Conservation (phyloP, 225 moss, liverwort and hornwort species). For the Bryum argenteum region DNA sequence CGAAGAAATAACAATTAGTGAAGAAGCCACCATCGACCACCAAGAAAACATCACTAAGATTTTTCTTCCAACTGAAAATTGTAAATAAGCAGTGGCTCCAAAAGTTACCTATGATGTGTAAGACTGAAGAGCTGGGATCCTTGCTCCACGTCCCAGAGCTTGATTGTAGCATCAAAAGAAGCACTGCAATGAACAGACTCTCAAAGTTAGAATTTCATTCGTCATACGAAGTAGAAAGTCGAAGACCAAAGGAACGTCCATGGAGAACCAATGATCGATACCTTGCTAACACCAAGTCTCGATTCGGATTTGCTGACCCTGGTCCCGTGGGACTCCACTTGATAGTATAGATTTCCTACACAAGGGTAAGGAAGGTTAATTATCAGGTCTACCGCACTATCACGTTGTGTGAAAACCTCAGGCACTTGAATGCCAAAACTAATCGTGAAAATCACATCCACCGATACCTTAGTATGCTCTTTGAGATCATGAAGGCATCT, state of each 20-base stretch:
- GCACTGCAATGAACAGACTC: slow-evolving; percentile 57
- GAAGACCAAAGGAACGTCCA: slow-evolving; percentile 13
- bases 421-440: not conserved
- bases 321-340: slow-evolving; percentile 99
- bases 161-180: slow-evolving; percentile 97
- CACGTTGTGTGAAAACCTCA: not conserved
- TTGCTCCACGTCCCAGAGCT: slow-evolving; percentile 95
- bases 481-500: slow-evolving; percentile 94
- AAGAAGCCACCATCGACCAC: slow-evolving; percentile 14
- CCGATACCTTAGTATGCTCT: slow-evolving; percentile 83
- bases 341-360: slow-evolving; percentile 96
- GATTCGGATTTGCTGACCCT: slow-evolving; percentile 89
- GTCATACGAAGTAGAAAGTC: not conserved
- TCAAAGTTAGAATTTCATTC: slow-evolving; percentile 21
- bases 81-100: not conserved
- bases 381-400: not conserved
- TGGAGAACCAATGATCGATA: slow-evolving; percentile 25
- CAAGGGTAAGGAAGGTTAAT: not conserved
- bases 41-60: not conserved
- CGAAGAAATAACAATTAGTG: slow-evolving; percentile 30
- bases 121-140: slow-evolving; percentile 91
- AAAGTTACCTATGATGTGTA: slow-evolving; percentile 81
- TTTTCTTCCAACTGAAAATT: not conserved
- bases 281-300: slow-evolving; percentile 93
- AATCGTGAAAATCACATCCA: slow-evolving; percentile 9